Evolutionary conservation across 2,329 filamentous ascomycete genomes (phyloP).

Genomic region (Trichothecium sympodiale): DNA sequence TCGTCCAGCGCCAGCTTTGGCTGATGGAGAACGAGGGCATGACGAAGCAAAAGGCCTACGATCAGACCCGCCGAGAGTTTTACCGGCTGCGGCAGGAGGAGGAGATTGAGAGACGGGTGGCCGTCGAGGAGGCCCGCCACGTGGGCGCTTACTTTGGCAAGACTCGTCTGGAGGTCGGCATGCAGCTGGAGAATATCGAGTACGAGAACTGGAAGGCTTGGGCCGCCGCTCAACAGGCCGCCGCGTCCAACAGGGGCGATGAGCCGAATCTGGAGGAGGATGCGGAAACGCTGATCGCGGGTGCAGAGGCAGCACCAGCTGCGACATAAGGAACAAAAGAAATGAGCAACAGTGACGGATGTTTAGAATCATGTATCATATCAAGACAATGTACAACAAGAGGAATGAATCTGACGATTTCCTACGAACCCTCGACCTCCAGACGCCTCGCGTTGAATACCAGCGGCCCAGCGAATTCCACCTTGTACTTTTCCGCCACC

Average conservation of each 20-base stretch:
- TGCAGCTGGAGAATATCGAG: slow-evolving; percentile 68
- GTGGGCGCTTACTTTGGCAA: slow-evolving; percentile 86
- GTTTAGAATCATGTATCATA: background rate
- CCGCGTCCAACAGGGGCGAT: slow-evolving; percentile 32
- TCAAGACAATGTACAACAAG: background rate
- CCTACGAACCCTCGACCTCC: background rate
- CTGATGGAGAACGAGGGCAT: slow-evolving; percentile 59
- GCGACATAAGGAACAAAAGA: slow-evolving; percentile 7
- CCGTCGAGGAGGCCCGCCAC: slow-evolving; percentile 75
- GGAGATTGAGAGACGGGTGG: slow-evolving; percentile 72
- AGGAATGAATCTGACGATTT: background rate
- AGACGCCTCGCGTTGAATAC: slow-evolving; percentile 25
- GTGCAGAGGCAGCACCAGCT: slow-evolving; percentile 3
- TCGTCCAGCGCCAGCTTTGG: slow-evolving; percentile 84
- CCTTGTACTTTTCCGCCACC: slow-evolving; percentile 38
- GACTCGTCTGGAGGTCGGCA: slow-evolving; percentile 61
- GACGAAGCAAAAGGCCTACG: slow-evolving; percentile 64
- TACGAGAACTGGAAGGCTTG: slow-evolving; percentile 81
- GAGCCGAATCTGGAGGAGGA: slow-evolving; percentile 14
- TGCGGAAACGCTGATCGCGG: slow-evolving; percentile 8
- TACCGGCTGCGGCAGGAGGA: slow-evolving; percentile 73
- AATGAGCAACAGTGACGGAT: background rate
- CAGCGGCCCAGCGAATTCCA: slow-evolving; percentile 25
- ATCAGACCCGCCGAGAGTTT: slow-evolving; percentile 79
- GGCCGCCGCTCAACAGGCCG: slow-evolving; percentile 43